Conservation (phyloP, 2,329 filamentous ascomycete genomes). For the Stenocarpella maydis region DNA sequence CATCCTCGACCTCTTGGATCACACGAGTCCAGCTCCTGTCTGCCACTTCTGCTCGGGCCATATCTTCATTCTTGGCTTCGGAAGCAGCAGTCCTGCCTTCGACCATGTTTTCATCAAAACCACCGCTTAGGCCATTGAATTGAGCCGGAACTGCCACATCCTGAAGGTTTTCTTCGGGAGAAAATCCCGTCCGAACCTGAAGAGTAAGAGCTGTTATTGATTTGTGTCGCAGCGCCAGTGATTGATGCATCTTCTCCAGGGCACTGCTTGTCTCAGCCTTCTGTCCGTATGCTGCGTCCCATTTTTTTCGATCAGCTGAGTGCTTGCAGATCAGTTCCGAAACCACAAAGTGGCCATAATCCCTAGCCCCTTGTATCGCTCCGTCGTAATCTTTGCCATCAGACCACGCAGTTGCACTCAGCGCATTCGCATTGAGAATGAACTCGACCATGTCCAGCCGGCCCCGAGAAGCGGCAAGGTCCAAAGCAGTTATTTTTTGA, state of each 20-base stretch:
- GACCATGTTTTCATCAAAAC: too few relatives aligned
- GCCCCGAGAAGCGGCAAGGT: neutral
- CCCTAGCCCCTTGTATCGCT: neutral
- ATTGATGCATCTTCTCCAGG: too few relatives aligned
- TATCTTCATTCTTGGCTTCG: accelerated
- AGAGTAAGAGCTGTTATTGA: too few relatives aligned
- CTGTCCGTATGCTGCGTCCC: neutral
- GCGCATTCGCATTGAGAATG: conserved; percentile 23
- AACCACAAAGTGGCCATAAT: accelerated
- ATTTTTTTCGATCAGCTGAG: neutral
- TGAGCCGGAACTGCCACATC: too few relatives aligned
- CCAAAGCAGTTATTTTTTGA: neutral
- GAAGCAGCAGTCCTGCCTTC: neutral
- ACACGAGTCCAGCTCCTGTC: neutral
- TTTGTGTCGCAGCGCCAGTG: too few relatives aligned
- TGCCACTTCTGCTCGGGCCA: neutral
- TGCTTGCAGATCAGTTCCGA: conserved; percentile 6
- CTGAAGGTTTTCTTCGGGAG: neutral
- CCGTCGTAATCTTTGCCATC: conserved; percentile 11
- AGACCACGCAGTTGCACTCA: neutral
- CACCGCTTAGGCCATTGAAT: too few relatives aligned
- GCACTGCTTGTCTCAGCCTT: accelerated
- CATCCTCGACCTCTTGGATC: neutral
- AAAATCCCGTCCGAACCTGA: too few relatives aligned
- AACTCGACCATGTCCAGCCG: conserved; percentile 26